Conservation (phyloP, 2,329 filamentous ascomycete genomes). For the Scytalidium sp. region DNA sequence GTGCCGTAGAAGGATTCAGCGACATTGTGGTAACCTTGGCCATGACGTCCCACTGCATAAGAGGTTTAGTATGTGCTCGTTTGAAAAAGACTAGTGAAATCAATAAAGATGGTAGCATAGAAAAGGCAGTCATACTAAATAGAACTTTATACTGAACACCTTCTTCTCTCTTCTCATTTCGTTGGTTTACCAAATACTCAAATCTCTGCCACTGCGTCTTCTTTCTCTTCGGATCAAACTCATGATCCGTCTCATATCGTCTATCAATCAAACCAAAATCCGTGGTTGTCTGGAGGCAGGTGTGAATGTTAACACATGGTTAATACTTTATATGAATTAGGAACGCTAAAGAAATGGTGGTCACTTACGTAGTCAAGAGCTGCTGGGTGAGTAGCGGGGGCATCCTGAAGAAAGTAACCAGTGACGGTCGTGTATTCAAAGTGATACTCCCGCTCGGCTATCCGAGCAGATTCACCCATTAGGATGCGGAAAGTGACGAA, state of each 20-base stretch:
- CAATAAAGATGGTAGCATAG: too few species aligned
- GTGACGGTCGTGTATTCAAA: conserved; percentile 56
- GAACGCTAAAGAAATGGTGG: conserved; percentile 1
- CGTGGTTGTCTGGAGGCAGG: conserved; percentile 40
- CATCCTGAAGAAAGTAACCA: conserved; percentile 61
- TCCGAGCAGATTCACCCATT: conserved; percentile 17
- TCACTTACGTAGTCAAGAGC: conserved; percentile 61
- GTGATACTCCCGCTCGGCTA: conserved; percentile 18
- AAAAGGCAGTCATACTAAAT: conserved; percentile 33
- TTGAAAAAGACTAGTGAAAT: too few species aligned
- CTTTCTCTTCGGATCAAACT: conserved; percentile 28
- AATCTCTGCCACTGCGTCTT: conserved; percentile 62
- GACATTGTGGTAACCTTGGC: conserved; percentile 59
- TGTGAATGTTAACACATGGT: neutral
- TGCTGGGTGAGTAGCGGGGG: conserved; percentile 47
- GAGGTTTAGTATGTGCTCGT: neutral
- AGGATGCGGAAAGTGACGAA: conserved; percentile 18
- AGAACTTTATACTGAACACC: conserved; percentile 59
- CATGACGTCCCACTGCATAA: conserved; percentile 59
- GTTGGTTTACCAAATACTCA: conserved; percentile 46
- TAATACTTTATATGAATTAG: neutral
- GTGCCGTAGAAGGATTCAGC: conserved; percentile 64
- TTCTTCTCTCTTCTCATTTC: conserved; percentile 43
- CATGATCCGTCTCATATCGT: conserved; percentile 53
- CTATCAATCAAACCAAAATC: conserved; percentile 63